phyloP scores from a whole-genome alignment of 2,329 filamentous ascomycete genomes.

The Paecilomyces sp. region DNA sequence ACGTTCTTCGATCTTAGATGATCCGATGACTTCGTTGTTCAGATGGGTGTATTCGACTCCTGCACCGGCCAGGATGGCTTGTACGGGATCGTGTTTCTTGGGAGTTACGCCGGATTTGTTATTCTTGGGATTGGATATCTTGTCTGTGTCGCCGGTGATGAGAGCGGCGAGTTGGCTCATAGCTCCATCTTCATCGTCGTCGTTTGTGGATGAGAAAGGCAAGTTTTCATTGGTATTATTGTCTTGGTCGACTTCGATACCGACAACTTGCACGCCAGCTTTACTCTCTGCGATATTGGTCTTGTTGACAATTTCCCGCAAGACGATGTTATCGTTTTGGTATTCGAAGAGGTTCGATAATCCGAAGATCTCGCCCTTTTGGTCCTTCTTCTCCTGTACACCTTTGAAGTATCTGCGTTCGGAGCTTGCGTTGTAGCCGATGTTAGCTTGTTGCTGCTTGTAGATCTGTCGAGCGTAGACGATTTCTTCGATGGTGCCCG shows the following conservation, averaged over 20 bases:
- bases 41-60: conserved; percentile 95
- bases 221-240: conserved; percentile 40
- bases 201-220: conserved; percentile 16
- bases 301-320: conserved; percentile 96
- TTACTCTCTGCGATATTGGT: conserved; percentile 93
- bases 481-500: conserved; percentile 93
- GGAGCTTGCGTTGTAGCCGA: conserved; percentile 85
- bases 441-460: conserved; percentile 98
- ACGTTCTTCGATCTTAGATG: conserved; percentile 82
- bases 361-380: conserved; percentile 92
- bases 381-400: conserved; percentile 72
- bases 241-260: conserved; percentile 62
- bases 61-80: conserved; percentile 79
- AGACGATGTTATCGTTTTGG: conserved; percentile 67
- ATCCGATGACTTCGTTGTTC: conserved; percentile 89
- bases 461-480: conserved; percentile 97
- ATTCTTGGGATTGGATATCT: conserved; percentile 22
- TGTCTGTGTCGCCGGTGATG: conserved; percentile 40
- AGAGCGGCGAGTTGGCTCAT: conserved; percentile 66
- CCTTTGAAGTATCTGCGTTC: conserved; percentile 94
- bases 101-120: conserved; percentile 16
- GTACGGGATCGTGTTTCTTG: conserved; percentile 64
- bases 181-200: conserved; percentile 56
- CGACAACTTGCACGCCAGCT: conserved; percentile 72
- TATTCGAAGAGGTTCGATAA: conserved; percentile 80